These are phyloP conservation scores for Ceratonia siliqua DNA, from an alignment of 306 rosid genomes.

Conservation along the genomic window DNA sequence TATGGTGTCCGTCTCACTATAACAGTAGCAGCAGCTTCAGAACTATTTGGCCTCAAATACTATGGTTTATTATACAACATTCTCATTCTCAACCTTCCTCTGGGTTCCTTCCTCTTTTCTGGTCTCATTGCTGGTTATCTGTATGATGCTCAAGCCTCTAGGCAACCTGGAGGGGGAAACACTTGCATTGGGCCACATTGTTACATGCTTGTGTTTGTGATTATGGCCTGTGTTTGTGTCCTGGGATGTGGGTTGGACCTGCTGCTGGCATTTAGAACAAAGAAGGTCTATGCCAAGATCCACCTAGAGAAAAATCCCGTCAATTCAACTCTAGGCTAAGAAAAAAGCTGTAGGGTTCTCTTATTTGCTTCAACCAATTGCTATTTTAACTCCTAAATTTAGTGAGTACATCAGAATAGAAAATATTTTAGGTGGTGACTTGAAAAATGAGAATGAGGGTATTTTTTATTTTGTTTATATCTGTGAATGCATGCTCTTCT, in stretches of 20 bases:
- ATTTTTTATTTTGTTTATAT: too few species aligned
- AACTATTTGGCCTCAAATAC: constrained; percentile 43
- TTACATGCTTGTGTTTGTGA: constrained; percentile 39
- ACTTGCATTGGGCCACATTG: constrained; percentile 43
- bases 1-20: constrained; percentile 33
- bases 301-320: constrained; percentile 1
- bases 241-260: constrained; percentile 37
- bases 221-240: constrained; percentile 30
- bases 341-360: neutral
- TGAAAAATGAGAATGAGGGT: neutral
- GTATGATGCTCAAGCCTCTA: constrained; percentile 42
- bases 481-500: neutral
- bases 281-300: constrained; percentile 36
- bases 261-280: constrained; percentile 39
- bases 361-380: neutral
- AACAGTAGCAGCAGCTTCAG: constrained; percentile 44
- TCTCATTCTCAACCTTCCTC: constrained; percentile 43
- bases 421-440: neutral
- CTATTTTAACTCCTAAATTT: neutral
- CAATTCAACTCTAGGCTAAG: neutral
- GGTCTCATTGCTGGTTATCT: constrained; percentile 44
- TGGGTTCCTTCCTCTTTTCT: constrained; percentile 46
- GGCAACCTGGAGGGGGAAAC: constrained; percentile 35
- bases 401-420: neutral
- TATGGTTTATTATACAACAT: constrained; percentile 45